These are phyloP conservation scores for Phlegmacium glaucopus DNA, from an alignment of 768 basidiomycete species.

Conservation along the genomic window DNA sequence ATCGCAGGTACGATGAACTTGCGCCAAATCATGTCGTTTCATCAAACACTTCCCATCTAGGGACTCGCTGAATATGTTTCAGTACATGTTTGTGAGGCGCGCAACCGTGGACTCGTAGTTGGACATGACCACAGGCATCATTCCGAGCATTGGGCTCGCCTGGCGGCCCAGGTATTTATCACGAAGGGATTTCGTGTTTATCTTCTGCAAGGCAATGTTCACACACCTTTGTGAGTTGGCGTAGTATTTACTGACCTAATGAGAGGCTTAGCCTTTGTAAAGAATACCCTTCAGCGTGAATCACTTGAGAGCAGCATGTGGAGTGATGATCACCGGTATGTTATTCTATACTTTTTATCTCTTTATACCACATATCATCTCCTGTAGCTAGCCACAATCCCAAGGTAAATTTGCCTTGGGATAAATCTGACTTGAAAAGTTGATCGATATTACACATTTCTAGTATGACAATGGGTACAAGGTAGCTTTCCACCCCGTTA, in stretches of 20 bases:
- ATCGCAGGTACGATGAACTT: slow-evolving; percentile 53
- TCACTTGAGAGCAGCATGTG: slow-evolving; percentile 65
- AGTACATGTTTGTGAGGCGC: slow-evolving; percentile 48
- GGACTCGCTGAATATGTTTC: slow-evolving; percentile 75
- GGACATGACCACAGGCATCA: slow-evolving; percentile 87
- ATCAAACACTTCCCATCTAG: slow-evolving; percentile 30
- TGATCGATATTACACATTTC: not conserved
- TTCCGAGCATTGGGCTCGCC: slow-evolving; percentile 70
- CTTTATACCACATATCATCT: not conserved
- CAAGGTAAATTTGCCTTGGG: slow-evolving; percentile 44
- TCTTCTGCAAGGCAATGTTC: slow-evolving; percentile 65
- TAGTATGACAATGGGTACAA: slow-evolving; percentile 90
- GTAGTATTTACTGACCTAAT: not conserved
- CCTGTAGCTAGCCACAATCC: slow-evolving; percentile 82
- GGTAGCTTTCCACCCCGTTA: slow-evolving; percentile 29
- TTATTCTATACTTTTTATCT: slow-evolving; percentile 1
- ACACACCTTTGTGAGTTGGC: slow-evolving; percentile 70
- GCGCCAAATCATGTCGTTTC: not conserved
- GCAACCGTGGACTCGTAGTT: slow-evolving; percentile 67
- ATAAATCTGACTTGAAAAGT: not conserved
- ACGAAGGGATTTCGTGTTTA: slow-evolving; percentile 64
- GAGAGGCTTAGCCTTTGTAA: not conserved
- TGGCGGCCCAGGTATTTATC: slow-evolving; percentile 73
- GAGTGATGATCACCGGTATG: slow-evolving; percentile 87
- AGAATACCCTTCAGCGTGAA: slow-evolving; percentile 83